These are phyloP conservation scores for Phyllachora maydis DNA, from an alignment of 2,329 filamentous ascomycete genomes.

Conservation along the genomic window DNA sequence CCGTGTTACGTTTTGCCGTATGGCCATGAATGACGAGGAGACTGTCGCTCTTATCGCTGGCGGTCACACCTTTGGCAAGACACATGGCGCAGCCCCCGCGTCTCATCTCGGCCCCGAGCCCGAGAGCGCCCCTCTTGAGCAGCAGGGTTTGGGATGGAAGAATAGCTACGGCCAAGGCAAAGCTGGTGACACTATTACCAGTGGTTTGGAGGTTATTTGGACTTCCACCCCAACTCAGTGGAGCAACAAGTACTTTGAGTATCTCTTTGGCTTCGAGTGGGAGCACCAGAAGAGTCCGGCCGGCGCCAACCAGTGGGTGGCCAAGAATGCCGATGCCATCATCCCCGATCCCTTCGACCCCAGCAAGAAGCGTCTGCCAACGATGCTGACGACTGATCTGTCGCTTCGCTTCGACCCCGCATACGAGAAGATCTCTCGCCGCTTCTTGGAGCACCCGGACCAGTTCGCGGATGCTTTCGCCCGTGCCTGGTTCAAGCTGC, in stretches of 20 bases:
- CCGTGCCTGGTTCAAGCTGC: slow-evolving; percentile 66
- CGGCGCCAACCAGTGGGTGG: slow-evolving; percentile 59
- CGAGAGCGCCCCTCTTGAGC: slow-evolving; percentile 37
- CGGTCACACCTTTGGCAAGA: slow-evolving; percentile 65
- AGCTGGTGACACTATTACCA: slow-evolving; percentile 54
- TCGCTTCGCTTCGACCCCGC: slow-evolving; percentile 48
- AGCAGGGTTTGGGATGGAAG: slow-evolving; percentile 54
- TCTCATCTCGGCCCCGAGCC: slow-evolving; percentile 49
- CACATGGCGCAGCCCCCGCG: slow-evolving; percentile 47
- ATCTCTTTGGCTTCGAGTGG: slow-evolving; percentile 64
- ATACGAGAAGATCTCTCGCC: slow-evolving; percentile 58
- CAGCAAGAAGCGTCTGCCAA: slow-evolving; percentile 52
- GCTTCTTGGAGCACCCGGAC: slow-evolving; percentile 47
- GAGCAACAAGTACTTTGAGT: slow-evolving; percentile 55
- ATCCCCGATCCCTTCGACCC: slow-evolving; percentile 53
- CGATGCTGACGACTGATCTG: slow-evolving; percentile 59
- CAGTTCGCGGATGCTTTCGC: slow-evolving; percentile 49
- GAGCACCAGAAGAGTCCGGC: slow-evolving; percentile 55
- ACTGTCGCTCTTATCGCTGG: slow-evolving; percentile 63
- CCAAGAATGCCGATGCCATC: slow-evolving; percentile 43
- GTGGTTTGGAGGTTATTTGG: slow-evolving; percentile 63
- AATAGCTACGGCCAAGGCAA: slow-evolving; percentile 45
- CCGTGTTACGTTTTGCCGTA: slow-evolving; percentile 52
- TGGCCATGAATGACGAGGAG: slow-evolving; percentile 73
- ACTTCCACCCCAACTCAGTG: slow-evolving; percentile 57